Evolutionary conservation across 306 rosid species (phyloP).

Genomic region (Casuarina cunninghamiana): DNA sequence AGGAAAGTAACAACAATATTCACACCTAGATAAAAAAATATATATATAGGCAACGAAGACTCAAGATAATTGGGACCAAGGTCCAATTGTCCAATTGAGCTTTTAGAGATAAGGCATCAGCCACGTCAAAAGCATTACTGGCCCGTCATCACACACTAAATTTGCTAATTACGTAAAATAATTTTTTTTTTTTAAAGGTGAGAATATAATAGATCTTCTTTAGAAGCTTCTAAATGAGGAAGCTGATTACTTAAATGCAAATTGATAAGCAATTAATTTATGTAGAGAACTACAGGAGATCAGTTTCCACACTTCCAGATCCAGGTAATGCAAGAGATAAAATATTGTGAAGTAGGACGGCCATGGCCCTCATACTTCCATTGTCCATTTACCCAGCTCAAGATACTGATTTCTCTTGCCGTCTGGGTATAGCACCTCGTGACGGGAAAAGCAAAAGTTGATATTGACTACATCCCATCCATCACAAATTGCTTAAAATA

Average conservation of each 20-base stretch:
- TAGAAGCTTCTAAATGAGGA: too few species aligned
- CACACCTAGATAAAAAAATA: background rate
- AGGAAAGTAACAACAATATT: background rate
- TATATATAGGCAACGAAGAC: background rate
- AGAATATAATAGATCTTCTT: background rate
- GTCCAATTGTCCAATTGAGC: background rate
- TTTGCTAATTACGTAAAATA: background rate
- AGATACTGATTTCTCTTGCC: background rate
- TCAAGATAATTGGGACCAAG: background rate
- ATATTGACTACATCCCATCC: background rate
- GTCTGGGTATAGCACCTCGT: background rate
- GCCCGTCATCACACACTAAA: background rate
- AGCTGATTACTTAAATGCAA: too few species aligned
- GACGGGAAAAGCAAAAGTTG: background rate
- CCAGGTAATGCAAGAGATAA: too few species aligned
- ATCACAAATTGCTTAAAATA: background rate
- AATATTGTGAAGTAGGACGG: too few species aligned
- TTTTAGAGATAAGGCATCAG: too few species aligned
- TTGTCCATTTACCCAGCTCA: background rate
- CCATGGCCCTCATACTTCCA: background rate
- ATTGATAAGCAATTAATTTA: background rate
- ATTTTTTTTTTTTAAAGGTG: background rate
- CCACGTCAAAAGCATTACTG: too few species aligned
- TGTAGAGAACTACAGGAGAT: background rate
- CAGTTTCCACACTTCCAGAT: background rate